Base-by-base conservation (phyloP, 2,329 filamentous ascomycete species). In the Fusarium poae region DNA sequence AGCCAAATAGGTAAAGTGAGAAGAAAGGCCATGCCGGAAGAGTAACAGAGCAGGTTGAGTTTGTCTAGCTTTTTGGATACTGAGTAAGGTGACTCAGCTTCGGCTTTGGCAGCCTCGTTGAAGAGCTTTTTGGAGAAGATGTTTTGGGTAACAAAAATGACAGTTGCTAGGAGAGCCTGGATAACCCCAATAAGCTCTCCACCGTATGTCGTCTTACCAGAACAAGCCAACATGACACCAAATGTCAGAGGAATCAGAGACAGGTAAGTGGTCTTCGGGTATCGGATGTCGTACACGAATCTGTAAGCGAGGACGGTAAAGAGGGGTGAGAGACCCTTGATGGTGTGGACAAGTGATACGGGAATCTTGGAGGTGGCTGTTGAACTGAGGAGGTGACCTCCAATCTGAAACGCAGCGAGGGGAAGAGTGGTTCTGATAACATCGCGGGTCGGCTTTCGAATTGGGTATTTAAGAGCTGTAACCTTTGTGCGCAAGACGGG, bases 61-160 rank as follows among this genome's bases (percentile, higher is more conserved):
- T 99, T 99, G 82, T 99, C 96, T 20, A 97, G 86, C 80, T 97
- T 98, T 65, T 90, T 89, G 43, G 89, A 87, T 57, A 87, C 86
- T 15, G 84, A 80, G 1, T 86, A 84, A 9, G 84, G 79, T 1
- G 87, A 87, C 55, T 97, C 93, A 10, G 90, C 88, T 79, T 97
- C 95, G 3, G 93, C 92, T 61, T 90, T 90, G 9, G 93, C 91
- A 9, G 93, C 93, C 77, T 97, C 94, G 78, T 97, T 99, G 84
- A 99, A 99, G 12, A 99, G 89, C 70, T 93, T 93, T 81, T 99
- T 99, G 21, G 95, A 98, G 71, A 97, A 97, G 59, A 99, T 99
- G 77, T 99, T 99, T 77, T 99, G 96, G 0, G 94, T 96, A 35
- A 99, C 96, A 76, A 99, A 99, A 69, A 98, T 91, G 57, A 98